Evolutionary conservation across 2,329 filamentous ascomycete genomes (phyloP).

Genomic region (Aspergillus carbonarius): DNA sequence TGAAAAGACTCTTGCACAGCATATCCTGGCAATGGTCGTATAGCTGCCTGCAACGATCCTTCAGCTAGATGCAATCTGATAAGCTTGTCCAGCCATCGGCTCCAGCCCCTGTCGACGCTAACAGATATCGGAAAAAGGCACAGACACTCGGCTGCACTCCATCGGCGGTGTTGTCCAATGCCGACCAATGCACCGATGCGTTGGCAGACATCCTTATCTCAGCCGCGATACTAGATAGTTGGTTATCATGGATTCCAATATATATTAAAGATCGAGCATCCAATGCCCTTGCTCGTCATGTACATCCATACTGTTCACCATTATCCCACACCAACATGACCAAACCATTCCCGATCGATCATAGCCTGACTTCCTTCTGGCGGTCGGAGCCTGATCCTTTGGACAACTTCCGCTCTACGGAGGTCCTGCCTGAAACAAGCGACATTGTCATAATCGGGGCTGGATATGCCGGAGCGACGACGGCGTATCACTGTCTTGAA

Average conservation of each 20-base stretch:
- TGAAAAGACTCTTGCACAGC: neutral
- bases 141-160: neutral
- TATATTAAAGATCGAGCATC: neutral
- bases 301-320: neutral
- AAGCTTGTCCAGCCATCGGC: neutral
- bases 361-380: constrained; percentile 44
- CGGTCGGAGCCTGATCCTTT: constrained; percentile 40
- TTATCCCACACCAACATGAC: constrained; percentile 12
- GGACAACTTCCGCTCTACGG: constrained; percentile 42
- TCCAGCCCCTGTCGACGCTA: neutral
- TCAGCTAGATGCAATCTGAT: neutral
- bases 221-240: neutral
- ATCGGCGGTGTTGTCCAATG: neutral
- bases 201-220: neutral
- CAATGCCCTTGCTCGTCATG: neutral
- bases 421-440: constrained; percentile 36
- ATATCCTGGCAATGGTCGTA: neutral
- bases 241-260: neutral
- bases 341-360: constrained; percentile 19
- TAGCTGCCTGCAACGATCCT: neutral
- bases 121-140: neutral
- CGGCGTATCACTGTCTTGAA: constrained; percentile 42
- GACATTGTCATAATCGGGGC: constrained; percentile 49
- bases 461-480: constrained; percentile 46
- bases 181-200: neutral